Evolutionary conservation across 305 asterid genomes (phyloP), one percentile per base, ranked within the genome.

Genomic region (Lippia alba): DNA sequence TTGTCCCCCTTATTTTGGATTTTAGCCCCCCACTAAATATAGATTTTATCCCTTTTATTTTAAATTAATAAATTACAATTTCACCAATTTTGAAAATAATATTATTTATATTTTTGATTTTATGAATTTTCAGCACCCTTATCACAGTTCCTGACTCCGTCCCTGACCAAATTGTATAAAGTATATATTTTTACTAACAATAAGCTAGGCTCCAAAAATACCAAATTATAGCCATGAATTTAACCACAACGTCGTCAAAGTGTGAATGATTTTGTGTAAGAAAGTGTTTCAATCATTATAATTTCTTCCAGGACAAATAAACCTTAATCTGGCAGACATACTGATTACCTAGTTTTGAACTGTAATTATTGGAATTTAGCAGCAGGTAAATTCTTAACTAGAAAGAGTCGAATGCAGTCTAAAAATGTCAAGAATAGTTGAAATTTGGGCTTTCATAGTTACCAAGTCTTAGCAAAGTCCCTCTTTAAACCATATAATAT

Each of bases 291-390:
- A 73, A 76, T 81, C 68, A 81, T 73, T 65, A 60, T 56, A 12
- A 18, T 14, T 54, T 20, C 69, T 71, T 77, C 82, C 64, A 82
- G 78, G 87, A 77, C 83, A 71, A 24, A 75, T 60, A 80, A 81
- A 73, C 54, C 24, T 56, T 48, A 71, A 8, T 15, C 61, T 61
- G 62, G n/a, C 66, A 56, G 54, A 62, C 16, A 41, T 64, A 73
- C 70, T 79, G 67, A 79, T 82, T 68, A 74, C 75, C 61, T 50
- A 62, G 54, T 66, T 66, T 12, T 49, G 30, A 24, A 24, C 3
- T 24, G 3, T 24, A 64, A 67, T 60, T 70, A 67, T 75, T 79
- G 76, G 73, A 72, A 46, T 62, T 73, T 57, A 41, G 41, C 67
- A 50, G 32, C 64, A 24, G 24, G 56, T 69, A 68, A 79, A 71